Percentiles rank a stretch among this genome's conserved stretches.
These are phyloP conservation scores for Coniophora puteana DNA, from an alignment of 1,284 basidiomycete species.

Conservation along the genomic window DNA sequence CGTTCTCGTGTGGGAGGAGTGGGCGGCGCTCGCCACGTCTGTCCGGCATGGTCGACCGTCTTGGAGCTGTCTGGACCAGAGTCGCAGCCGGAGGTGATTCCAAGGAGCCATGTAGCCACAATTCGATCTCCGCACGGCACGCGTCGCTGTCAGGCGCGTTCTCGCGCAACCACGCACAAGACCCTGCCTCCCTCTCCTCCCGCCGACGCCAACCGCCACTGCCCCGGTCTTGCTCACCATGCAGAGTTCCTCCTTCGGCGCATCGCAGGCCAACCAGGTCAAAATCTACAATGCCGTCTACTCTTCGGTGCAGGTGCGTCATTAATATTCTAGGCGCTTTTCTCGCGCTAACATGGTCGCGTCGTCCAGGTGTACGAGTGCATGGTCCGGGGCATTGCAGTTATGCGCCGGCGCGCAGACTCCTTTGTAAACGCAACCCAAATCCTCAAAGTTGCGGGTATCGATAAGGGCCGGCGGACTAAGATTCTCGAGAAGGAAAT, in stretches of 20 bases:
- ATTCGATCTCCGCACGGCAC: slow-evolving; percentile 24
- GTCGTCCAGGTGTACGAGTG: slow-evolving; percentile 84
- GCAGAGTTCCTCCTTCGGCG: slow-evolving; percentile 30
- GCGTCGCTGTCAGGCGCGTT: slow-evolving; percentile 28
- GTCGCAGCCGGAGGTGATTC: background rate
- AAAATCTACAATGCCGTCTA: slow-evolving; percentile 90
- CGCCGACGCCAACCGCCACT: slow-evolving; percentile 6
- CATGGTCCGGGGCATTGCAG: slow-evolving; percentile 96
- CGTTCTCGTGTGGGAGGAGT: slow-evolving; percentile 38
- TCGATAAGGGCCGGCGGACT: slow-evolving; percentile 94
- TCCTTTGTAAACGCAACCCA: slow-evolving; percentile 98
- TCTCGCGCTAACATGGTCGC: slow-evolving; percentile 33
- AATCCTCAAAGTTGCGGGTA: slow-evolving; percentile 97
- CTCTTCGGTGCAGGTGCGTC: slow-evolving; percentile 74
- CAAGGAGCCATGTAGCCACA: slow-evolving; percentile 1
- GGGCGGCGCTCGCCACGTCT: slow-evolving; percentile 28
- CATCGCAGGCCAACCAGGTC: slow-evolving; percentile 45
- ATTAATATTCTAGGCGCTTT: slow-evolving; percentile 6
- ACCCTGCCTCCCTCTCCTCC: slow-evolving; percentile 2
- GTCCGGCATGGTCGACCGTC: slow-evolving; percentile 22
- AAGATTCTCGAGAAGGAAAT: slow-evolving; percentile 99
- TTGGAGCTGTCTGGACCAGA: too few species aligned
- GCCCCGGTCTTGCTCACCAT: slow-evolving; percentile 18
- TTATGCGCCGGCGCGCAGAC: slow-evolving; percentile 94
- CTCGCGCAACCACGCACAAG: slow-evolving; percentile 12